Evolutionary conservation across 1,284 basidiomycete genomes (phyloP).

Genomic region (Vanrija pseudolonga): DNA sequence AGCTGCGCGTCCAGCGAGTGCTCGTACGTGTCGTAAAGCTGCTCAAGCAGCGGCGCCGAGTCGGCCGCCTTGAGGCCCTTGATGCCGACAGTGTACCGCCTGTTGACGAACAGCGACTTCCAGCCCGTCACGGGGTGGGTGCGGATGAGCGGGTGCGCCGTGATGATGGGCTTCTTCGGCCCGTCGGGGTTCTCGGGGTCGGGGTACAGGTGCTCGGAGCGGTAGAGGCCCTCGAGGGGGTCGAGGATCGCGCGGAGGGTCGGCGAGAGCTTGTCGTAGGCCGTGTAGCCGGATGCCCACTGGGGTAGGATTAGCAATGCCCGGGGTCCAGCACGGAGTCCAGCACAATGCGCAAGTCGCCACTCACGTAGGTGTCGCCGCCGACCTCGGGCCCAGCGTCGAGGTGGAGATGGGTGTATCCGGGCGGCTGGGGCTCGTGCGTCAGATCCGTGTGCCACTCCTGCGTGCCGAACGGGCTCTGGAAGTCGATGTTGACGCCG

Average conservation of each 20-base stretch:
- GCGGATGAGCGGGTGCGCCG: slow-evolving; percentile 51
- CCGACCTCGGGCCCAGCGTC: slow-evolving; percentile 50
- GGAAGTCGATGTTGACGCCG: slow-evolving; percentile 13
- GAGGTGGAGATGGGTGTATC: slow-evolving; percentile 55
- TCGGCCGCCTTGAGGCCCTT: slow-evolving; percentile 61
- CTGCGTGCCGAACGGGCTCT: slow-evolving; percentile 43
- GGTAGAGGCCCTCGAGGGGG: slow-evolving; percentile 28
- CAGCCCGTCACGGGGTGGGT: slow-evolving; percentile 59
- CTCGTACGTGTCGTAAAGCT: slow-evolving; percentile 23
- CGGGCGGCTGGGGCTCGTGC: slow-evolving; percentile 66
- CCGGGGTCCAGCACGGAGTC: too few species aligned
- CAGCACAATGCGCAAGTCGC: background rate
- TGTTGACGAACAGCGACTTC: slow-evolving; percentile 63
- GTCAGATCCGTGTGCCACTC: slow-evolving; percentile 68
- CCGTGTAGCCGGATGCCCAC: slow-evolving; percentile 53
- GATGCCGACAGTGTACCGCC: slow-evolving; percentile 60
- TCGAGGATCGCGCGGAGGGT: slow-evolving; percentile 24
- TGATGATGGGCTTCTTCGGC: slow-evolving; percentile 60
- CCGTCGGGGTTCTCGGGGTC: slow-evolving; percentile 21
- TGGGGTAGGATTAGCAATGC: slow-evolving; percentile 55
- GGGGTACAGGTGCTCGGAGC: slow-evolving; percentile 31
- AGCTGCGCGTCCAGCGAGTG: slow-evolving; percentile 62
- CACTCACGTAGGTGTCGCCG: slow-evolving; percentile 16
- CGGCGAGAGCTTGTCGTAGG: slow-evolving; percentile 31
- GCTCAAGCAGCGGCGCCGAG: slow-evolving; percentile 50